Evolutionary conservation across 768 basidiomycete species (phyloP), one percentile per base, ranked within the genome.

Genomic region (Butyriboletus loyo): DNA sequence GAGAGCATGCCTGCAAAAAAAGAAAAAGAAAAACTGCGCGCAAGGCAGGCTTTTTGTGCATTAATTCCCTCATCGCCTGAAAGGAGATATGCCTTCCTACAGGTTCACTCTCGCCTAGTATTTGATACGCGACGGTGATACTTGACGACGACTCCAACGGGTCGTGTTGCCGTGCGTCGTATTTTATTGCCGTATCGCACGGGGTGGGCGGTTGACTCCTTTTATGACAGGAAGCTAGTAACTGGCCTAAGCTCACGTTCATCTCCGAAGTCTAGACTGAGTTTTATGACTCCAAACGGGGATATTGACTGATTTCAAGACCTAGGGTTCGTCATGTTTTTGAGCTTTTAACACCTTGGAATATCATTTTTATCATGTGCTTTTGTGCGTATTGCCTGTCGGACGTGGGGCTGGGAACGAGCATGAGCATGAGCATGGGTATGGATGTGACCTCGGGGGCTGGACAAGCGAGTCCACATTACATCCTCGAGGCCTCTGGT

Each of bases 201-300:
- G 46, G n/a, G 9, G 13, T n/a, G 5, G 21, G 28, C 25, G 3
- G n/a, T 19, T 30, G n/a, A 38, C 24, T 27, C 27, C 50, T 15
- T 44, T 39, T 35, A 43, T 42, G 35, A 46, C 11, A 25, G 19
- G n/a, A 10, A 4, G 28, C 4, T 15, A 6, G 4, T 21, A 19
- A n/a, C 15, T 14, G 13, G 1, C 19, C n/a, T 37, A 4, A 19
- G 34, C 34, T 35, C 57, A 58, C 48, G 47, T 50, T 60, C 58
- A 58, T 58, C 36, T 58, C 57, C 57, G 57, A 43, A 28, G 58
- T 43, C 53, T 24, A 30, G 43, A 27, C 36, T 27, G 24, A n/a
- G 9, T 27, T 1, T 10, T 21, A 24, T 19, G 42, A 54, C 24
- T 22, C 36, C 21, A 11, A 24, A n/a, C n/a, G 7, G 24, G 31